Evolutionary conservation across 1,284 basidiomycete species (phyloP), one percentile per base, ranked within the genome.

Genomic region (Cutaneotrichosporon sp.): DNA sequence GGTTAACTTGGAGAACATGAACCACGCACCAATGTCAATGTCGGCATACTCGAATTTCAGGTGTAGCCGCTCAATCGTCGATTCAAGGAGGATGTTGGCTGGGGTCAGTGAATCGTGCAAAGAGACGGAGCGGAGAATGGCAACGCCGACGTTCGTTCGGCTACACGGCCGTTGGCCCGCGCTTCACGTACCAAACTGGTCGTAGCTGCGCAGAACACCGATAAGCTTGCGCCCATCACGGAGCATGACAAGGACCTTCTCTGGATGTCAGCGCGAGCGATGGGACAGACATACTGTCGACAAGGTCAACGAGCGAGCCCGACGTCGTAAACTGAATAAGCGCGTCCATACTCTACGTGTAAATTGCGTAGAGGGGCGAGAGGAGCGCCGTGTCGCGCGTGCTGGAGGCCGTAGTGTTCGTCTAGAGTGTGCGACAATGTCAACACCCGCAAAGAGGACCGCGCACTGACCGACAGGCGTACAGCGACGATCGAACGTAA

Each of bases 221-320:
- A 97, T 87, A 40, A 97, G 81, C 76, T 97, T 98, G 66, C 92
- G 81, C 48, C 96, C 96, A 73, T 99, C 96, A 73, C 96, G 82
- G 55, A 99, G 80, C 63, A 97, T 84, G 49, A 97, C 93, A 51
- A 99, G 82, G 83, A 99, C 94, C 84, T 97, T 98, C 80, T 97
- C 92, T 97, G 76, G 55, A 12, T n/a, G 40, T 50, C 30, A 42
- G 48, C 44, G 18, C 12, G 30, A 8, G 8, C 14, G 26, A 44
- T 10, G 18, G 5, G 14, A 17, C 3, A 10, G 74, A 81, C 78
- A 91, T 91, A 97, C 92, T 94, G 84, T 97, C 92, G 78, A 97
- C 93, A 76, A 90, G 90, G 81, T 96, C 92, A 75, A 96, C 88
- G 59, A 97, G 83, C 62, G 91, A 90, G 66, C 92, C 92, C 46